phyloP scores from a whole-genome alignment of 176 grass and related monocot genomes.

The Pharus latifolius region DNA sequence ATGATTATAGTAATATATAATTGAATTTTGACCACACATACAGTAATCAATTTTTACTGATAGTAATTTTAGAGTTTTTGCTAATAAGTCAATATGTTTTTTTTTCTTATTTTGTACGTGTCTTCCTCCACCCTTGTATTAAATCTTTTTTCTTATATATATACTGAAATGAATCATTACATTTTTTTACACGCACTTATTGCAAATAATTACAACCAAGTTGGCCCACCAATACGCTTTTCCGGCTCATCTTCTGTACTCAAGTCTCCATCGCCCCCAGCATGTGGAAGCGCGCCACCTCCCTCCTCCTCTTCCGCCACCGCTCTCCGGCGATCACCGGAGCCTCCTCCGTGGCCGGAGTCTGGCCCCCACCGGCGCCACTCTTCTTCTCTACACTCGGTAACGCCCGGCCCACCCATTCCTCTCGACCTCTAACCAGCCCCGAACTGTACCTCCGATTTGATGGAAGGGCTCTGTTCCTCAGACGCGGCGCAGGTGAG shows the following conservation, averaged over 20 bases:
- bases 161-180: too few relatives aligned
- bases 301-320: neutral
- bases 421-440: neutral
- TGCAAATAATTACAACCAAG: neutral
- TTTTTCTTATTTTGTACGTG: too few relatives aligned
- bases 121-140: too few relatives aligned
- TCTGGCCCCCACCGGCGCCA: neutral
- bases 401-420: neutral
- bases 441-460: neutral
- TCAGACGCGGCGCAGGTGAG: slow-evolving; percentile 14
- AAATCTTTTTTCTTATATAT: too few relatives aligned
- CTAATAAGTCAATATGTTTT: too few relatives aligned
- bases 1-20: too few relatives aligned
- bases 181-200: too few relatives aligned
- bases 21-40: too few relatives aligned
- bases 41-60: too few relatives aligned
- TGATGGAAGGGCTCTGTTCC: neutral
- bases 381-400: slow-evolving; percentile 31
- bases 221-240: neutral
- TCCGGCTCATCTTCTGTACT: neutral
- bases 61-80: too few relatives aligned
- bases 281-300: slow-evolving; percentile 41
- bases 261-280: neutral
- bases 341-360: neutral
- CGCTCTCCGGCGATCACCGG: neutral